Evolutionary conservation across 2,329 filamentous ascomycete genomes (phyloP), one percentile per base, ranked within the genome.

Genomic region (Botrytis hyacinthi): DNA sequence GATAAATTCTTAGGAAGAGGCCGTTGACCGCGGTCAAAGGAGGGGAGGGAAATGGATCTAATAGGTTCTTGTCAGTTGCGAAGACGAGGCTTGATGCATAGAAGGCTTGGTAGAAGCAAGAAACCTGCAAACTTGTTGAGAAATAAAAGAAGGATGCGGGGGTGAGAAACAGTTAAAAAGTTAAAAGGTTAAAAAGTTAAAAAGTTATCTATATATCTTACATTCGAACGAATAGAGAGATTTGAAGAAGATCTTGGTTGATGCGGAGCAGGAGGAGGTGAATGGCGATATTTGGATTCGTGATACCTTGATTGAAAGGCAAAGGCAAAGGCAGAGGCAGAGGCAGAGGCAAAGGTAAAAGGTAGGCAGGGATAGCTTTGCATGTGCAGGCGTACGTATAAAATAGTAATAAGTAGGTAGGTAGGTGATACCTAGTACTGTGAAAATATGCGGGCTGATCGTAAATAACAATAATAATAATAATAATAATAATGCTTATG

Each of bases 51-150:
- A n/a, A 29, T 57, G 14, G 59, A 71, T 71, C 26, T 35, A n/a
- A 42, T 32, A 35, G 32, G 44, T 14, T 22, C 60, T 57, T 51
- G 51, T 63, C 14, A 32, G 48, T 71, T 26, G 35, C 20, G 37
- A 66, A 66, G 48, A 66, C 35, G n/a, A 42, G 44, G 70, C 46
- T 42, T 70, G 8, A 63, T 71, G 70, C 70, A 71, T n/a, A 32
- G 70, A 71, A 71, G 70, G 70, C 70, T 66, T 66, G 70, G 70
- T 71, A 57, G 70, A 71, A 71, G 70, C 29, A 71, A 51, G 18
- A 51, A 44, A 37, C 46, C 18, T 51, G 48, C 26, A 54, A 37
- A 46, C 48, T 54, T 16, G 35, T 62, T 37, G 40, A 71, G 42
- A 51, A 35, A 29, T 32, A 8, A 44, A 57, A 42, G 59, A 22